These are phyloP conservation scores for Salinomyces thailandicus DNA, from an alignment of 2,329 filamentous ascomycete genomes.

Conservation along the genomic window DNA sequence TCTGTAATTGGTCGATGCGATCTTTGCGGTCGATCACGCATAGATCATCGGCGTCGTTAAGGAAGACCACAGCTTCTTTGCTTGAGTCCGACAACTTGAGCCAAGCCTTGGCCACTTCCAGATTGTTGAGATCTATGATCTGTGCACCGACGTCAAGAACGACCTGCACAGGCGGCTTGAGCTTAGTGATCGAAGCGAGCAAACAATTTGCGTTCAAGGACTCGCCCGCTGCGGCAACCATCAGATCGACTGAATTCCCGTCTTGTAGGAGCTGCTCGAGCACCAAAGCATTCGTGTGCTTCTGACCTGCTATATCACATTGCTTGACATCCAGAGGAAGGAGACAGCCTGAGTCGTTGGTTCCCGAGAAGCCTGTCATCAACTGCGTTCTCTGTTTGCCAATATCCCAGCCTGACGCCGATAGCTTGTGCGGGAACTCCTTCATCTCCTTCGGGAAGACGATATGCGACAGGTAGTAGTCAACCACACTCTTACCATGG, in stretches of 20 bases:
- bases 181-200: conserved; percentile 33
- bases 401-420: conserved; percentile 59
- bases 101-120: conserved; percentile 45
- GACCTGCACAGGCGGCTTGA: conserved; percentile 41
- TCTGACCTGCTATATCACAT: conserved; percentile 45
- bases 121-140: conserved; percentile 54
- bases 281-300: conserved; percentile 58
- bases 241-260: conserved; percentile 34
- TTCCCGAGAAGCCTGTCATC: conserved; percentile 62
- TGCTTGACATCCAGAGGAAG: conserved; percentile 54
- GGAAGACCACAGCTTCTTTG: conserved; percentile 45
- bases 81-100: conserved; percentile 25
- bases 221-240: conserved; percentile 2
- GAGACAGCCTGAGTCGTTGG: conserved; percentile 53
- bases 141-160: conserved; percentile 63
- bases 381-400: conserved; percentile 41
- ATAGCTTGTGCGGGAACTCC: conserved; percentile 53
- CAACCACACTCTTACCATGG: conserved; percentile 45
- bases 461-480: conserved; percentile 57
- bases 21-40: conserved; percentile 43
- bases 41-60: conserved; percentile 46
- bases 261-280: conserved; percentile 46
- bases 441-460: conserved; percentile 57
- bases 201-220: conserved; percentile 25
- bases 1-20: conserved; percentile 40